A percentile compares a stretch with the other conserved stretches of the same genome.
Conservation (phyloP, 1,139 yeast species). For the Yamadazyma songkhlaensis region DNA sequence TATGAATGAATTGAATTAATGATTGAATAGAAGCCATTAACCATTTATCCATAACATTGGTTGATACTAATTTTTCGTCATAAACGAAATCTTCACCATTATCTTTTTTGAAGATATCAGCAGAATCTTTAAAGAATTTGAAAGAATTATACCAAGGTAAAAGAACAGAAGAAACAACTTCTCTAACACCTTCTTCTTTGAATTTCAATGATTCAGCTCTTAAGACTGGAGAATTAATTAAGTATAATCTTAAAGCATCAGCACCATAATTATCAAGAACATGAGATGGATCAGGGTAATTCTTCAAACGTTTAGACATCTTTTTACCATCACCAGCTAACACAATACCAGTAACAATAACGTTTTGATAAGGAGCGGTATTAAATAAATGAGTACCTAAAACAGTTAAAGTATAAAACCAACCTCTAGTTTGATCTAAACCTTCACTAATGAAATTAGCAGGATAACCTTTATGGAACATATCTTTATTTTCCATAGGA, state of each 20-base stretch:
- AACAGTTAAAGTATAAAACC: conserved; percentile 97
- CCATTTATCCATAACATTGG: conserved; percentile 98
- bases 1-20: conserved; percentile 77
- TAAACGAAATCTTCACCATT: conserved; percentile 70
- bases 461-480: conserved; percentile 80
- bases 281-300: conserved; percentile 90
- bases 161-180: conserved; percentile 91
- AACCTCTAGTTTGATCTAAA: conserved; percentile 98
- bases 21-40: conserved; percentile 92
- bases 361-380: conserved; percentile 91
- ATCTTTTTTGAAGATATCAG: conserved; percentile 77
- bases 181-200: conserved; percentile 98
- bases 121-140: conserved; percentile 95
- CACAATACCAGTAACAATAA: conserved; percentile 94
- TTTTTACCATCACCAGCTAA: conserved; percentile 98
- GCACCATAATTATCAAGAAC: conserved; percentile 92
- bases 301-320: conserved; percentile 97
- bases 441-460: conserved; percentile 99
- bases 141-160: conserved; percentile 98
- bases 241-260: conserved; percentile 91
- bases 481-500: conserved; percentile 83
- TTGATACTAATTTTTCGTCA: conserved; percentile 60
- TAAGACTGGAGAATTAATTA: conserved; percentile 95
- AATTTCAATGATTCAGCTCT: conserved; percentile 95
- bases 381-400: conserved; percentile 93